Evolutionary conservation across 345 rosid species (phyloP).

Genomic region (Eucalyptus tenuipes): DNA sequence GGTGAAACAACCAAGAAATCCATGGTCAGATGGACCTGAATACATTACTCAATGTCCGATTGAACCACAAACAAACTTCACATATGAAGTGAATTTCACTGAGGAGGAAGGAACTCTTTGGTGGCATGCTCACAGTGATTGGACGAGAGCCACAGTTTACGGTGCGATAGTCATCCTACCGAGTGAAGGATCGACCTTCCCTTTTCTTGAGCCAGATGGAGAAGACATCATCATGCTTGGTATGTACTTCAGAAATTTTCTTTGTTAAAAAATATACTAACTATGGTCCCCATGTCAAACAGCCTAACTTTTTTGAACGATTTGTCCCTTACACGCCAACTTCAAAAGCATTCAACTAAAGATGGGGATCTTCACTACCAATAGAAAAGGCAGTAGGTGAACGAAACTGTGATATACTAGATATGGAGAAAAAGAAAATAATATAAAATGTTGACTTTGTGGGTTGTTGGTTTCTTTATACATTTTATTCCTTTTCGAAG

Average conservation of each 20-base stretch:
- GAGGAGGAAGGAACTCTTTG: slow-evolving; percentile 33
- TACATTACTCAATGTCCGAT: slow-evolving; percentile 40
- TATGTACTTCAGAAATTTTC: neutral
- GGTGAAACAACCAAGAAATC: slow-evolving; percentile 26
- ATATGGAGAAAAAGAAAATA: neutral
- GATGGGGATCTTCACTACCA: neutral
- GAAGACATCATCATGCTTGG: slow-evolving; percentile 23
- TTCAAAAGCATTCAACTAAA: neutral
- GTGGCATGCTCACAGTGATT: slow-evolving; percentile 50
- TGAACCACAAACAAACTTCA: slow-evolving; percentile 18
- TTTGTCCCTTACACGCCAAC: neutral
- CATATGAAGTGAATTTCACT: slow-evolving; percentile 12
- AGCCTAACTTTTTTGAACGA: neutral
- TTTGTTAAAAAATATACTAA: neutral
- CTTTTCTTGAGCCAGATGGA: slow-evolving; percentile 11
- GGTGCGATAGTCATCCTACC: slow-evolving; percentile 24
- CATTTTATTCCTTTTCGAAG: neutral
- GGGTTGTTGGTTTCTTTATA: neutral
- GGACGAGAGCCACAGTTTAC: slow-evolving; percentile 32
- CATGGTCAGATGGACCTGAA: slow-evolving; percentile 42
- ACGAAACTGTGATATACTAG: neutral
- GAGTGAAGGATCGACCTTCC: slow-evolving; percentile 1
- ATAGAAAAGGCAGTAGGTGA: neutral
- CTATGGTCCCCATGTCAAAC: neutral
- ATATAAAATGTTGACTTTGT: neutral